Evolutionary conservation across 768 basidiomycete genomes (phyloP).

Genomic region (Rubroboletus satanas): DNA sequence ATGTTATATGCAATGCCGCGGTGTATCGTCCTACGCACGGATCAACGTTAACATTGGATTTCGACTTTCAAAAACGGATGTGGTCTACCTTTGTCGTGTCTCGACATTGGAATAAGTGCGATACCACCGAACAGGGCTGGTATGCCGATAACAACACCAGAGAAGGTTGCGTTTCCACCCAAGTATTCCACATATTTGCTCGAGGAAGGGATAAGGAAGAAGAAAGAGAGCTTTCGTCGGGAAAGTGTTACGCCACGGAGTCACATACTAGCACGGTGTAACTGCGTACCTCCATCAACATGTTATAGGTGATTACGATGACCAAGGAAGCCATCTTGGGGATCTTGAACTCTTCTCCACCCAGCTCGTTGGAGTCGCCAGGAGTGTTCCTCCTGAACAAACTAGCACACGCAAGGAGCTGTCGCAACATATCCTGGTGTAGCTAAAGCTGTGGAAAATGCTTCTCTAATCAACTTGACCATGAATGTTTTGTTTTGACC

Average conservation of each 20-base stretch:
- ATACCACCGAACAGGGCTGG: conserved; percentile 61
- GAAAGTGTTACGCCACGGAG: neutral
- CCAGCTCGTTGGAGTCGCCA: conserved; percentile 17
- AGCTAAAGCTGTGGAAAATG: neutral
- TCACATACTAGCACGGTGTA: neutral
- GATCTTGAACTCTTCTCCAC: conserved; percentile 41
- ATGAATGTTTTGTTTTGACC: neutral
- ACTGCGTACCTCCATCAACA: conserved; percentile 41
- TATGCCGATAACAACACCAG: conserved; percentile 63
- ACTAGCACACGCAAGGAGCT: too few species aligned
- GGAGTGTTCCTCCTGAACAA: neutral
- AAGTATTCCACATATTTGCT: conserved; percentile 58
- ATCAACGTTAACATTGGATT: neutral
- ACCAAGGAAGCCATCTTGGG: conserved; percentile 44
- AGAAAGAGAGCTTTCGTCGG: conserved; percentile 37
- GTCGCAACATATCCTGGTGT: conserved; percentile 6
- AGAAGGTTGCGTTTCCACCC: conserved; percentile 63
- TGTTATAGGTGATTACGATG: conserved; percentile 43
- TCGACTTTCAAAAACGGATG: neutral
- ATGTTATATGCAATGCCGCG: conserved; percentile 53
- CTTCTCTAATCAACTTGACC: neutral
- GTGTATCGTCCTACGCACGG: conserved; percentile 47
- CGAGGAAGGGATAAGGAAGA: conserved; percentile 67
- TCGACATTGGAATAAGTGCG: conserved; percentile 51
- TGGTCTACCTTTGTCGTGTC: conserved; percentile 49